These are phyloP conservation scores for Vigna radiata DNA, from an alignment of 306 rosid species.

Conservation along the genomic window DNA sequence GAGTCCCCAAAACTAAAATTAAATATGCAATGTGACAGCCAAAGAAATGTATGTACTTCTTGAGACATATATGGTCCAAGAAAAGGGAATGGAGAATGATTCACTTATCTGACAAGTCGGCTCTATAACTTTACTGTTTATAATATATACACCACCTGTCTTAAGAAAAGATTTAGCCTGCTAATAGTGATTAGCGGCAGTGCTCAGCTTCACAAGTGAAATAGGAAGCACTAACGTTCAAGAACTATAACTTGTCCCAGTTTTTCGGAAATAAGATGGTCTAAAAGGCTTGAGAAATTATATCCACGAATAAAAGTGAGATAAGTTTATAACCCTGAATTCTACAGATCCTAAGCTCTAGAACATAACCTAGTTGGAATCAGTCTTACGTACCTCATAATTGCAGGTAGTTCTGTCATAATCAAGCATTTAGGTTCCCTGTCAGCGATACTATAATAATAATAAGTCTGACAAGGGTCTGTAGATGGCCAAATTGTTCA, in stretches of 20 bases:
- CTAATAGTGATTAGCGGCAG: background rate
- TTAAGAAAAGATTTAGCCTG: conserved; percentile 19
- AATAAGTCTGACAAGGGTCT: conserved; percentile 10
- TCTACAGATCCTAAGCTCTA: conserved; percentile 8
- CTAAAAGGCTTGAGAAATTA: background rate
- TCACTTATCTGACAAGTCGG: conserved; percentile 27
- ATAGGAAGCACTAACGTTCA: conserved; percentile 11
- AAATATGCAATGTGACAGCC: background rate
- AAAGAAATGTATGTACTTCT: background rate
- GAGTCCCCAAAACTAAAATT: background rate
- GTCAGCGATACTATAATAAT: conserved; percentile 2
- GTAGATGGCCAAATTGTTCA: conserved; percentile 32
- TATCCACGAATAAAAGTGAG: background rate
- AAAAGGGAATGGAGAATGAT: conserved; percentile 6
- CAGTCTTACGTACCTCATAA: background rate
- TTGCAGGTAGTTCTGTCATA: background rate
- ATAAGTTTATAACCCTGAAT: background rate
- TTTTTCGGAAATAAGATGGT: background rate
- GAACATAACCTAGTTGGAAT: conserved; percentile 16
- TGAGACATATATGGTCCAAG: conserved; percentile 14
- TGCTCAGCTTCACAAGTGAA: conserved; percentile 22
- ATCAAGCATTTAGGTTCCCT: background rate
- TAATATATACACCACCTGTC: background rate
- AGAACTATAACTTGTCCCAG: background rate
- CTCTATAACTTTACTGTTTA: conserved; percentile 20